Conservation (phyloP, 2,329 filamentous ascomycete species). For the Penicillium sclerotigenum region DNA sequence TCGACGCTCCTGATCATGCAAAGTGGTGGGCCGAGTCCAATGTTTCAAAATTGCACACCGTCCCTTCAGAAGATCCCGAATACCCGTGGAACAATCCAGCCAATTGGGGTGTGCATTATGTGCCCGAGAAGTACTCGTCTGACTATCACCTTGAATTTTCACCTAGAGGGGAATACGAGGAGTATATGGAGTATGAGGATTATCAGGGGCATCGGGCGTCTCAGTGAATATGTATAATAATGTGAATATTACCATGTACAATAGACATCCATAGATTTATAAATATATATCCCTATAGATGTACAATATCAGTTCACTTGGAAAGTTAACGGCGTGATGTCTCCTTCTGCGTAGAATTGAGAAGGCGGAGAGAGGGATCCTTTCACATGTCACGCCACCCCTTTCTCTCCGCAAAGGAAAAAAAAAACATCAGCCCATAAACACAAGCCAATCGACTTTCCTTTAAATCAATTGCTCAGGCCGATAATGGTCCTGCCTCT, state of each 20-base stretch:
- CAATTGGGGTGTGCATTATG: constrained; percentile 13
- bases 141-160: constrained; percentile 7
- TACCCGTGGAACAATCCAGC: constrained; percentile 3
- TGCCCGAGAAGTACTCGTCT: neutral
- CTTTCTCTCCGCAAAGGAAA: constrained; percentile 8
- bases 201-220: neutral
- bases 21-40: constrained; percentile 13
- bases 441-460: constrained; percentile 4
- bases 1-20: neutral
- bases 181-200: constrained; percentile 1
- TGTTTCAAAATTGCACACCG: neutral
- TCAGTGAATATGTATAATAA: constrained; percentile 3
- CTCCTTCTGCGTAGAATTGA: constrained; percentile 6
- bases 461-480: constrained; percentile 22
- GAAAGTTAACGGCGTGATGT: constrained; percentile 2
- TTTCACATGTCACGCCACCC: constrained; percentile 38
- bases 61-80: constrained; percentile 7
- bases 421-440: constrained; percentile 24
- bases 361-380: constrained; percentile 12
- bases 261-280: neutral
- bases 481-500: constrained; percentile 16
- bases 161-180: neutral
- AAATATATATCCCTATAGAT: neutral
- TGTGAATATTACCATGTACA: constrained; percentile 5
- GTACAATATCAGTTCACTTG: neutral